A percentile compares a stretch with the other conserved stretches of the same genome.
phyloP scores from a whole-genome alignment of 2,329 filamentous ascomycete genomes.

The Cercospora sp. region DNA sequence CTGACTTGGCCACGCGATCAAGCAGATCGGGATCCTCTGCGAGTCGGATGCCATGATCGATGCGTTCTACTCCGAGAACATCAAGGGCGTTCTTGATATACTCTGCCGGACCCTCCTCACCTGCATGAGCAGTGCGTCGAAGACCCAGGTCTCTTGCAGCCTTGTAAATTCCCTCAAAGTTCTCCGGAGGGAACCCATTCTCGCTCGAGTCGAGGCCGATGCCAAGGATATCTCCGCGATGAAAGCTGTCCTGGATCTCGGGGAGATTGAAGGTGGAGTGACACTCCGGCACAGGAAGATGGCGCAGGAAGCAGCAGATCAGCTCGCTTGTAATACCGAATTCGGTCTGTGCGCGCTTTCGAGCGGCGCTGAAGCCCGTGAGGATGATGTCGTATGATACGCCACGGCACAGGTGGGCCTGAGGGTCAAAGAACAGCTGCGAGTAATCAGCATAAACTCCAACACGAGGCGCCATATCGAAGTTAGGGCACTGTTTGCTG shows the following conservation, averaged over 20 bases:
- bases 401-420: constrained; percentile 67
- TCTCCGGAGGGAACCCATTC: constrained; percentile 46
- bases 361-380: constrained; percentile 61
- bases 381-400: constrained; percentile 65
- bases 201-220: constrained; percentile 69
- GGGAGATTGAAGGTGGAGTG: constrained; percentile 47
- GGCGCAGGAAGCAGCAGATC: constrained; percentile 71
- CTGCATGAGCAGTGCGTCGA: constrained; percentile 69
- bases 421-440: constrained; percentile 80
- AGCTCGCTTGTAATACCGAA: constrained; percentile 66
- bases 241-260: constrained; percentile 39
- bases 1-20: constrained; percentile 56
- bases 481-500: neutral
- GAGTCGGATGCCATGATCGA: constrained; percentile 73
- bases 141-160: constrained; percentile 56
- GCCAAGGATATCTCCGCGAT: constrained; percentile 49
- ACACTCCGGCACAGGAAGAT: constrained; percentile 64
- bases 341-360: constrained; percentile 60
- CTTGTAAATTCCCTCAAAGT: constrained; percentile 63
- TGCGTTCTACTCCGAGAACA: constrained; percentile 61
- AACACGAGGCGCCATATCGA: neutral
- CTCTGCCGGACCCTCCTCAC: constrained; percentile 69
- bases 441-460: constrained; percentile 40
- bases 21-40: constrained; percentile 61
- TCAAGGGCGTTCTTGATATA: constrained; percentile 67